Conservation (phyloP, 2,329 filamentous ascomycete species). For the Truncatella angustata region DNA sequence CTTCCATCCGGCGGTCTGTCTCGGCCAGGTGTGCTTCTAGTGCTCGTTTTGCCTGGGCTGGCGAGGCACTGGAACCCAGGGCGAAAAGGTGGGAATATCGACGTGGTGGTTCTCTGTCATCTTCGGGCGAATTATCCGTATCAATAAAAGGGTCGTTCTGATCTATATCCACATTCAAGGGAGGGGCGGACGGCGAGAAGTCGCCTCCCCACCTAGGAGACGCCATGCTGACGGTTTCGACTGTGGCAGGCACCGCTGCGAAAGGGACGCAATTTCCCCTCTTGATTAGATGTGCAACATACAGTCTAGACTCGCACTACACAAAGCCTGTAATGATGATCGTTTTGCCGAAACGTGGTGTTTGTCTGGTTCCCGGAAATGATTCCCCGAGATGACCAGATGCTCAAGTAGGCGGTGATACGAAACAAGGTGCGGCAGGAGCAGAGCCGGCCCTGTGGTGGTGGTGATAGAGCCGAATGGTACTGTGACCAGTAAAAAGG, state of each 20-base stretch:
- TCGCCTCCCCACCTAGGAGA: slow-evolving; percentile 38
- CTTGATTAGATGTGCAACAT: slow-evolving; percentile 26
- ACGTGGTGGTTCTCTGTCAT: slow-evolving; percentile 45
- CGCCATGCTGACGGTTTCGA: slow-evolving; percentile 34
- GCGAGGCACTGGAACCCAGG: slow-evolving; percentile 73
- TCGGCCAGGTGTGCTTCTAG: slow-evolving; percentile 90
- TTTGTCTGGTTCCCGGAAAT: not conserved
- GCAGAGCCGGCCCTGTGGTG: slow-evolving; percentile 17
- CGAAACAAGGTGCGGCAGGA: slow-evolving; percentile 16
- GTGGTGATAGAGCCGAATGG: too few species aligned
- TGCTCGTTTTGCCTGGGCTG: slow-evolving; percentile 82
- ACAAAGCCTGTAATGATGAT: not conserved
- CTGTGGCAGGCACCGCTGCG: slow-evolving; percentile 10
- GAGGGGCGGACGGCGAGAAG: slow-evolving; percentile 24
- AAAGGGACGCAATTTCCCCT: slow-evolving; percentile 25
- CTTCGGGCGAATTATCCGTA: slow-evolving; percentile 39
- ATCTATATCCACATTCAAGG: slow-evolving; percentile 16
- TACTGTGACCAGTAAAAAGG: not conserved
- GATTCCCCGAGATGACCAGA: not conserved
- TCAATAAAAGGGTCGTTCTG: slow-evolving; percentile 58
- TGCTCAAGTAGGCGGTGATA: slow-evolving; percentile 1
- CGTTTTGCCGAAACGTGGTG: slow-evolving; percentile 15
- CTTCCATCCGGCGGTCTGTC: slow-evolving; percentile 86
- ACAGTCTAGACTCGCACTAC: slow-evolving; percentile 21
- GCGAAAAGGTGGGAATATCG: slow-evolving; percentile 78